Conservation (phyloP, 2,329 filamentous ascomycete genomes). For the Cladosporium oxysporum region DNA sequence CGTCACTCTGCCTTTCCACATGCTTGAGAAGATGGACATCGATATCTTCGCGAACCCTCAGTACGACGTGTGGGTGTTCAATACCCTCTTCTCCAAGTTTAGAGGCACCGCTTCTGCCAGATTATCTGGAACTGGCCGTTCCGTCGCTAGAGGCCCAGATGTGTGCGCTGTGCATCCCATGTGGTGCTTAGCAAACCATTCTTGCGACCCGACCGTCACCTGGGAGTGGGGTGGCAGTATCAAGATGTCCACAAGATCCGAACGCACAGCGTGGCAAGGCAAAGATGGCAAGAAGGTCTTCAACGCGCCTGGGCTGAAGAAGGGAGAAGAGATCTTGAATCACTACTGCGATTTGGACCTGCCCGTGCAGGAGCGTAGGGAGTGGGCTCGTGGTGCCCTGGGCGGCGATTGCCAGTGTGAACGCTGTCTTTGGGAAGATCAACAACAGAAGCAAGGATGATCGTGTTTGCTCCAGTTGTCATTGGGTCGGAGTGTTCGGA, state of each 20-base stretch:
- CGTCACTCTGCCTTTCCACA: constrained; percentile 71
- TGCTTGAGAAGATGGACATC: constrained; percentile 82
- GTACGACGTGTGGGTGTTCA: constrained; percentile 80
- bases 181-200: constrained; percentile 96
- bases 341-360: constrained; percentile 91
- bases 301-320: constrained; percentile 60
- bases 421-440: constrained; percentile 70
- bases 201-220: constrained; percentile 89
- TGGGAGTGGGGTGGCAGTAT: constrained; percentile 91
- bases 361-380: constrained; percentile 75
- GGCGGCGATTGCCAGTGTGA: constrained; percentile 87
- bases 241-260: constrained; percentile 65
- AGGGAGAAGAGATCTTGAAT: constrained; percentile 83
- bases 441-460: constrained; percentile 9
- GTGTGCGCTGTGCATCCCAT: constrained; percentile 91
- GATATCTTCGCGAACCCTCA: constrained; percentile 65
- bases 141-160: constrained; percentile 77
- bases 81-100: constrained; percentile 91
- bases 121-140: constrained; percentile 56
- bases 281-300: constrained; percentile 31
- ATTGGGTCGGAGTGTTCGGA: neutral
- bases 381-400: constrained; percentile 85
- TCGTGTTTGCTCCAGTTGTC: neutral
- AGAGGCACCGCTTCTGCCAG: constrained; percentile 87
- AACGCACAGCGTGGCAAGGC: constrained; percentile 55